A percentile compares a stretch with the other conserved stretches of the same genome.
Evolutionary conservation across 345 rosid genomes (phyloP).

Genomic region (Combretum micranthum): DNA sequence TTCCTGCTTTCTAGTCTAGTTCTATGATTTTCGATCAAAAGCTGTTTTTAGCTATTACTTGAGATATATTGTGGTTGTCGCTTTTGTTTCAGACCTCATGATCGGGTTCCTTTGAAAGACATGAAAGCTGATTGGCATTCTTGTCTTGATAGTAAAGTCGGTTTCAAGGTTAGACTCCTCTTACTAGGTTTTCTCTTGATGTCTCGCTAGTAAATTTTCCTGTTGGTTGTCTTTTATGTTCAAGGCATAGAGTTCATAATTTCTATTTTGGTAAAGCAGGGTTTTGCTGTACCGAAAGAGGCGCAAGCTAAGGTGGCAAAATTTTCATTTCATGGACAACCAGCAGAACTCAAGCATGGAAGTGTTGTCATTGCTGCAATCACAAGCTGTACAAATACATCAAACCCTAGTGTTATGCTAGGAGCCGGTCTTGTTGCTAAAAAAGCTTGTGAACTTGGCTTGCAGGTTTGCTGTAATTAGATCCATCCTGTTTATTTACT

Average conservation of each 20-base stretch:
- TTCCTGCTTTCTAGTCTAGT: no score
- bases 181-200: neutral
- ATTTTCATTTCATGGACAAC: conserved; percentile 78
- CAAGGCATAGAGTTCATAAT: neutral
- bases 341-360: conserved; percentile 93
- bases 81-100: conserved; percentile 73
- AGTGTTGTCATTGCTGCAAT: conserved; percentile 99
- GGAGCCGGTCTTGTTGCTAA: conserved; percentile 99
- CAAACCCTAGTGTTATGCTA: conserved; percentile 98
- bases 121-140: conserved; percentile 99
- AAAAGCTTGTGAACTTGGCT: conserved; percentile 90
- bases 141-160: conserved; percentile 85
- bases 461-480: conserved; percentile 47
- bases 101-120: conserved; percentile 80
- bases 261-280: conserved; percentile 31
- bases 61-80: neutral
- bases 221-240: neutral
- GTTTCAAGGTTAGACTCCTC: conserved; percentile 66
- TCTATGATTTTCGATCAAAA: no score
- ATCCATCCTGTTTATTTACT: neutral
- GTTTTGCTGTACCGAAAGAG: conserved; percentile 91
- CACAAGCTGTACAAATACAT: conserved; percentile 97
- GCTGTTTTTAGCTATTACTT: neutral
- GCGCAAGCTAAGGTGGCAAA: conserved; percentile 62
- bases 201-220: neutral